A percentile compares a stretch with the other conserved stretches of the same genome.
These are phyloP conservation scores for Tetracladium marchalianum DNA, from an alignment of 495 filamentous ascomycete species.

Conservation along the genomic window DNA sequence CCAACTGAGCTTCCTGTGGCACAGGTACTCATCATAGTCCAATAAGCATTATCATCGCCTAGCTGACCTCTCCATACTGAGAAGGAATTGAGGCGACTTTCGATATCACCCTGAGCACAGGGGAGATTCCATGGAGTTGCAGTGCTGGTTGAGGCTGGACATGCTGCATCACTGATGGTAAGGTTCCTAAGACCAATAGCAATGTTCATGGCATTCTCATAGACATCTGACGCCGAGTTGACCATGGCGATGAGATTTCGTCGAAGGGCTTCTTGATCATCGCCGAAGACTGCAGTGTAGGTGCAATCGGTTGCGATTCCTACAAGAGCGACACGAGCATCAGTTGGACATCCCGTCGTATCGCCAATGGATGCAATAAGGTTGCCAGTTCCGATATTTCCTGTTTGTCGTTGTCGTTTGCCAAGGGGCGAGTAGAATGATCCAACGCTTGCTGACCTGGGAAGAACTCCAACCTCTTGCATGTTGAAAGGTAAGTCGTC, in stretches of 20 bases:
- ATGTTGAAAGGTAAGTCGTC: slow-evolving; percentile 25
- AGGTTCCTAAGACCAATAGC: slow-evolving; percentile 81
- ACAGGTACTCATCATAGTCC: slow-evolving; percentile 86
- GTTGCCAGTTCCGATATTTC: slow-evolving; percentile 79
- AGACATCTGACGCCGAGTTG: slow-evolving; percentile 78
- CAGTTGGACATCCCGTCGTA: slow-evolving; percentile 72
- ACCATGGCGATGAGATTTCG: slow-evolving; percentile 73
- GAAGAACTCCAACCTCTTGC: slow-evolving; percentile 5
- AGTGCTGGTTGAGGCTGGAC: slow-evolving; percentile 52
- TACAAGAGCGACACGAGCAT: slow-evolving; percentile 80
- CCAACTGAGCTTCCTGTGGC: slow-evolving; percentile 81
- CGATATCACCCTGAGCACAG: slow-evolving; percentile 57
- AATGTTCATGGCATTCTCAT: slow-evolving; percentile 88
- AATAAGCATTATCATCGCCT: slow-evolving; percentile 76
- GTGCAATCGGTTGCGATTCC: slow-evolving; percentile 90
- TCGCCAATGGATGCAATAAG: slow-evolving; percentile 71
- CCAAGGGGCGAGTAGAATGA: slow-evolving; percentile 48
- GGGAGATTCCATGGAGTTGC: slow-evolving; percentile 72
- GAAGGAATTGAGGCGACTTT: slow-evolving; percentile 75
- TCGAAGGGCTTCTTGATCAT: slow-evolving; percentile 43
- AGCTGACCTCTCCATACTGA: slow-evolving; percentile 72
- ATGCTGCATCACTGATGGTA: slow-evolving; percentile 57
- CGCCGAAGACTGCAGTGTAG: slow-evolving; percentile 61
- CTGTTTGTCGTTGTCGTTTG: slow-evolving; percentile 29
- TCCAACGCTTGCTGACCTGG: slow-evolving; percentile 21